Evolutionary conservation across 768 basidiomycete species (phyloP), one percentile per base, ranked within the genome.

Genomic region (Calocera viscosa): DNA sequence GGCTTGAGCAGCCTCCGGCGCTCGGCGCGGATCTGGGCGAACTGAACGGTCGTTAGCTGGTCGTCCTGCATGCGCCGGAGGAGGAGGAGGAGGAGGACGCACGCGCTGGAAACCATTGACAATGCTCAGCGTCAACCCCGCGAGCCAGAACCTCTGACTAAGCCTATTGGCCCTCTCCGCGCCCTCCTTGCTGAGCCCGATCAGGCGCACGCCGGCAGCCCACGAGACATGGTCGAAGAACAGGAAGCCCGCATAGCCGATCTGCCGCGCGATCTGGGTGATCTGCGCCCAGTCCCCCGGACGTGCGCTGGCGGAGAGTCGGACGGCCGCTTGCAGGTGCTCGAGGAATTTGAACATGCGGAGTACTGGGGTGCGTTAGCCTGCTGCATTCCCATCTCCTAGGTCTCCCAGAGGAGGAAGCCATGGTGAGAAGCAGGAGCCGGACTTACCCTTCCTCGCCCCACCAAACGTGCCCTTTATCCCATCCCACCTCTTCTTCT

Each of bases 291-390:
- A 77, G 0, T 86, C 71, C 86, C 67, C 38, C 64, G 70, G 67
- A 5, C 81, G 80, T 2, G 83, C 69, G 0, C 82, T 74, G 30
- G 86, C 76, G 1, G 85, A 78, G 22, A 89, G 86, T 64, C 86
- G 87, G 49, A 96, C 78, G 33, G 91, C 94, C 0, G 91, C 85
- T 75, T 98, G 95, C 5, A 94, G 80, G 77, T 96, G 92, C 74
- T 99, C 96, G 69, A 94, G 71, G 8, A 94, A 93, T 77, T 97
- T 95, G 71, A 93, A 92, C 65, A 99, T 80, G 17, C 96, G 86
- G 82, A 98, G 80, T 39, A 96, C 95, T 98, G 70, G 0, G 2
- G 28, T 12, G 39, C 40, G 19, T 30, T 19, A 47, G 28, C 10
- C 41, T 11, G 49, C 65, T 64, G 69, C 65, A 64, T 41, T 65